These are phyloP conservation scores for Wolfiporia cocos DNA, from an alignment of 1,284 basidiomycete genomes.

Conservation along the genomic window DNA sequence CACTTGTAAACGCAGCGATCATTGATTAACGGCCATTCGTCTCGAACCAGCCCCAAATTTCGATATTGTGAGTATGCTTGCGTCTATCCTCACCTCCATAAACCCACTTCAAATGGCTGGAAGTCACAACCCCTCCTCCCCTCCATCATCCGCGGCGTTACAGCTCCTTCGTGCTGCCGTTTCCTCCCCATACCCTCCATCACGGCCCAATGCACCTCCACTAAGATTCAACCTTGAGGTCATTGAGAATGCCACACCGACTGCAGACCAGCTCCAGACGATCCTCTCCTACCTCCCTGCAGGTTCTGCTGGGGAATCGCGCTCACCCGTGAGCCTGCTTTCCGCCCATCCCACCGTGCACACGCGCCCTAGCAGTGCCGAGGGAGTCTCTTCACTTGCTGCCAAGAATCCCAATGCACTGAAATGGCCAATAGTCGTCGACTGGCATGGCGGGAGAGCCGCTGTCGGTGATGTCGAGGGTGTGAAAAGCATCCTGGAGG, in stretches of 20 bases:
- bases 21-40: background rate
- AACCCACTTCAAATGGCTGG: background rate
- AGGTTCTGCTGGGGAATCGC: constrained; percentile 17
- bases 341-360: constrained; percentile 52
- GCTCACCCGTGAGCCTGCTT: constrained; percentile 35
- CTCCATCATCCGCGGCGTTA: constrained; percentile 56
- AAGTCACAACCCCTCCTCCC: constrained; percentile 61
- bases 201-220: constrained; percentile 37
- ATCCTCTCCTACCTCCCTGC: constrained; percentile 57
- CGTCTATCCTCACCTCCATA: background rate
- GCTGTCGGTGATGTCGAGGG: constrained; percentile 63
- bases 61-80: constrained; percentile 49
- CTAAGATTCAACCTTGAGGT: constrained; percentile 68
- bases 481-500: constrained; percentile 58
- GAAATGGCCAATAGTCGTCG: constrained; percentile 75
- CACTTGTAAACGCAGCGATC: background rate
- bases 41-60: constrained; percentile 45
- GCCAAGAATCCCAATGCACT: constrained; percentile 40
- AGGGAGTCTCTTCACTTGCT: constrained; percentile 45
- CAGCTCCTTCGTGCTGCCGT: constrained; percentile 50
- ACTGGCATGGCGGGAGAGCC: constrained; percentile 66
- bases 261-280: constrained; percentile 56
- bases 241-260: constrained; percentile 57
- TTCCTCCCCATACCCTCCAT: constrained; percentile 53
- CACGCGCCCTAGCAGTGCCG: constrained; percentile 33